Base-by-base conservation (phyloP, 2,329 filamentous ascomycete species). In the Pseudocercospora musae region DNA sequence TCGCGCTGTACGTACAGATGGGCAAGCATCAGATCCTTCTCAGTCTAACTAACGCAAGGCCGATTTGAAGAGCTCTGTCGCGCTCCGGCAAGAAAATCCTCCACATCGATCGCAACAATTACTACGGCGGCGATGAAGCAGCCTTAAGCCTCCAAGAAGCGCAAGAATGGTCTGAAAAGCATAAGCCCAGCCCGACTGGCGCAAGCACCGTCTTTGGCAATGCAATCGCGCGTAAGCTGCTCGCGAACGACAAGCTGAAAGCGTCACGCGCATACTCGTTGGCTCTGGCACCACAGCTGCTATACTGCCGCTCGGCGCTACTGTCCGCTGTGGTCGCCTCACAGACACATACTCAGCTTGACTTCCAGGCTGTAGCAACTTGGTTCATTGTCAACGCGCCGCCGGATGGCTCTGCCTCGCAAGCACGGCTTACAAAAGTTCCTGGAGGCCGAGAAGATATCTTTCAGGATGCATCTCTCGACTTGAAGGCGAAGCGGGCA, bases 381-480 rank as follows among this genome's bases (percentile, higher is more conserved):
- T 98, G 94, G 86, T 97, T 90, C 84, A 86, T 97, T 59, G 88
- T 88, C 72, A 80, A 62, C 72, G 77, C 50, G 42, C 57, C 57
- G 10, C 25, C 54, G 3, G 42, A 58, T 13, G 61, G 40, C 18
- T 46, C 54, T n/a, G 10, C 42, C 23, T 31, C 57, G 21, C 60
- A 59, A n/a, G 9, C 61, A 37, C 60, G 44, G 9, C 54, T 72
- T 20, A 62, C 60, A 21, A 89, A 89, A 61, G 90, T 98, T 56
- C 94, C 95, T 0, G 93, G 90, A 66, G 93, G 90, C 27, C 87
- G 94, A 68, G 94, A 99, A 78, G 94, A 97, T 78, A 87, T 98
- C 49, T 97, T 97, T 75, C 85, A 88, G 53, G 89, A 92, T 74
- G 85, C 85, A 37, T 82, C 83, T 23, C 90, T 98, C 60, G 86